Percentiles rank a stretch among this genome's conserved stretches.
phyloP scores from a whole-genome alignment of 169 alveolate genomes.

The Plasmodium gonderi region DNA sequence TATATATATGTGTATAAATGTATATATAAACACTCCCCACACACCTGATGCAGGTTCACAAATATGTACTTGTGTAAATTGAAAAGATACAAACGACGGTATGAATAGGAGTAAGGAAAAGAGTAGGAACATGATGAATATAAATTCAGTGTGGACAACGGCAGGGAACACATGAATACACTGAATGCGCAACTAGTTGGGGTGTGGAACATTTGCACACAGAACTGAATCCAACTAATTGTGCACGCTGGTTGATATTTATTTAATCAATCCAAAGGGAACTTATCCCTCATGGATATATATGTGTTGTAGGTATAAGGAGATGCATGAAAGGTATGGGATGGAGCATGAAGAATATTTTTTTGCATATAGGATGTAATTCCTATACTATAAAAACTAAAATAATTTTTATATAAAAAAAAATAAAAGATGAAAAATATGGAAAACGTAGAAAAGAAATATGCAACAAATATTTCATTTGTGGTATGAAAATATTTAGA shows the following conservation, averaged over 20 bases:
- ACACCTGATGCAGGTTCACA: no score
- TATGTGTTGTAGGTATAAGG: not conserved
- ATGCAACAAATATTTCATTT: slow-evolving; percentile 76
- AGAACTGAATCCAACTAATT: no score
- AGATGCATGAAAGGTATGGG: slow-evolving; percentile 14
- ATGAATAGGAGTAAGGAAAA: not conserved
- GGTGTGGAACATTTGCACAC: no score
- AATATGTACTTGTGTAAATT: not conserved
- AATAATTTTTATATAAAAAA: slow-evolving; percentile 68
- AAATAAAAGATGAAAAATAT: slow-evolving; percentile 67
- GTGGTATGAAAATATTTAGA: slow-evolving; percentile 74
- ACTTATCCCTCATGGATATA: slow-evolving; percentile 24
- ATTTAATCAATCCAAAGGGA: slow-evolving; percentile 20
- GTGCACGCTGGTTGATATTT: not conserved
- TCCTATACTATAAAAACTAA: slow-evolving; percentile 72
- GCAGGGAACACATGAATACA: no score
- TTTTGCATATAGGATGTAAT: slow-evolving; percentile 41
- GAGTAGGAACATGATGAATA: no score
- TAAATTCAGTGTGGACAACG: no score
- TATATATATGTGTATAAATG: no score
- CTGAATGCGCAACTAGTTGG: not conserved
- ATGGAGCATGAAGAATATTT: not conserved
- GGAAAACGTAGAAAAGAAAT: slow-evolving; percentile 74
- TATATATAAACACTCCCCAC: no score
- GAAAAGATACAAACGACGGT: not conserved